These are phyloP conservation scores for Helianthus annuus DNA, from an alignment of 129 eudicot species.

Conservation along the genomic window HanXRQr2.0-SUNRISE NC_035448.2:54475873-54476372, in stretches of 20 bases:
- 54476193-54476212: not conserved
- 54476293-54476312: not conserved
- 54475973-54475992: no score
- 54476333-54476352: constrained; percentile 76
- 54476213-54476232: not conserved
- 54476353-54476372: constrained; percentile 64
- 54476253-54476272: not conserved
- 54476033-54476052: not conserved
- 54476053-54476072: not conserved
- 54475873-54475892: not conserved
- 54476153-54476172: not conserved
- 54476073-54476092: not conserved
- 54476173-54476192: not conserved
- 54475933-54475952: not conserved
- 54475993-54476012: not conserved
- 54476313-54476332: constrained; percentile 58
- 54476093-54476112: not conserved
- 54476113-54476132: not conserved
- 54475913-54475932: constrained; percentile 1
- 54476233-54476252: not conserved
- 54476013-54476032: not conserved
- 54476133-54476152: not conserved
- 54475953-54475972: not conserved
- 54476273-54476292: not conserved
- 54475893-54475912: constrained; percentile 3